Conservation (phyloP, 371 early-diverging fungal species). For the Coemansia sp. region DNA sequence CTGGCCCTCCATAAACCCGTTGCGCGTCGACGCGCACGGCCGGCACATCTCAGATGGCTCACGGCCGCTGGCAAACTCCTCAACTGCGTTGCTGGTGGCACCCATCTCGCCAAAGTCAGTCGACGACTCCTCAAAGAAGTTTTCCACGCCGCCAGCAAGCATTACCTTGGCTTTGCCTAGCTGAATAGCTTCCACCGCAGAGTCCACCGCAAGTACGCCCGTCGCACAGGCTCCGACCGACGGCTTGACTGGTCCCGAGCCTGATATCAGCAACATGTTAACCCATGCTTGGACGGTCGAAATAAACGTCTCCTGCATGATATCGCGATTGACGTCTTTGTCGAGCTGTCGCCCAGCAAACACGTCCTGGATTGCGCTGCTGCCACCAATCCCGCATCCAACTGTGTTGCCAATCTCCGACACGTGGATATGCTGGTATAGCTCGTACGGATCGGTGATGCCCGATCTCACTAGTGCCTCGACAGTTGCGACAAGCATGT, state of each 20-base stretch:
- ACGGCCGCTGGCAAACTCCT: conserved; percentile 87
- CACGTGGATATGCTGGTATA: conserved; percentile 94
- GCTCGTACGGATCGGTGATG: conserved; percentile 96
- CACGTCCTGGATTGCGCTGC: conserved; percentile 81
- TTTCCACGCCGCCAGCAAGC: conserved; percentile 92
- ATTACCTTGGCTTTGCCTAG: conserved; percentile 92
- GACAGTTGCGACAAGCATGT: conserved; percentile 88
- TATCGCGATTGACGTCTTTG: conserved; percentile 83
- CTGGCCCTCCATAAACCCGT: conserved; percentile 94
- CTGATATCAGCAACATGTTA: conserved; percentile 90
- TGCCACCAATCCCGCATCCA: conserved; percentile 88
- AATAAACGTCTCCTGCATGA: conserved; percentile 93
- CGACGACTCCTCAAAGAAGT: conserved; percentile 89
- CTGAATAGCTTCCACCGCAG: conserved; percentile 88
- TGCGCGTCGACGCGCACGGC: conserved; percentile 85
- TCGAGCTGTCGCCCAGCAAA: conserved; percentile 77
- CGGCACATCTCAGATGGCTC: conserved; percentile 88
- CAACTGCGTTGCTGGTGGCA: conserved; percentile 85
- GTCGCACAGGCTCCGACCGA: conserved; percentile 97
- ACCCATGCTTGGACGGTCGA: conserved; percentile 97
- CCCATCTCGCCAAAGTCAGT: conserved; percentile 77
- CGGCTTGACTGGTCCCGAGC: conserved; percentile 95
- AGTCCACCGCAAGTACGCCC: conserved; percentile 88
- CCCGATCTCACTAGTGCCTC: conserved; percentile 91
- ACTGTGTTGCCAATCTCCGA: conserved; percentile 90